Evolutionary conservation across 768 basidiomycete species (phyloP).

Genomic region (Naganishia vaughanmartiniae): DNA sequence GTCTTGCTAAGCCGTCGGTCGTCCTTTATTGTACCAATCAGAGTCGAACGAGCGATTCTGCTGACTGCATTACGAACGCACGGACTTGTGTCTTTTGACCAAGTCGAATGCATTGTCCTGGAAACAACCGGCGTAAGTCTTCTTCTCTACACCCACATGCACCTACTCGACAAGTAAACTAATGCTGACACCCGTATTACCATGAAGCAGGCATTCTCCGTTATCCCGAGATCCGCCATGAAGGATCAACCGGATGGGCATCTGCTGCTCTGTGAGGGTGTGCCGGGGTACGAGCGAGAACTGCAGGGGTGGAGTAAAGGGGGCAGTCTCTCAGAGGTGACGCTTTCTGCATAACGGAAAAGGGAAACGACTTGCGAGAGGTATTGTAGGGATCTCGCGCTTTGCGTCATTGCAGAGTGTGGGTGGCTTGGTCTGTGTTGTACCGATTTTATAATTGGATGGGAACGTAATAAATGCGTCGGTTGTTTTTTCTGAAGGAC

Average conservation of each 20-base stretch:
- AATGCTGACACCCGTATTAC: not conserved
- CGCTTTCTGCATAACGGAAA: not conserved
- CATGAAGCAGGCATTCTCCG: conserved; percentile 3
- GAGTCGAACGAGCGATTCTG: conserved; percentile 10
- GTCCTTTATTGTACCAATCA: not conserved
- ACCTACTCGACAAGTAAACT: too few species aligned
- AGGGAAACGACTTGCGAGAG: not conserved
- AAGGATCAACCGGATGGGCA: not conserved
- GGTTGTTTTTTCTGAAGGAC: too few species aligned
- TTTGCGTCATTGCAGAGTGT: too few species aligned
- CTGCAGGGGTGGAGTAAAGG: not conserved
- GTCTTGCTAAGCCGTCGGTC: not conserved
- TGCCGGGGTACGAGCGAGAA: conserved; percentile 16
- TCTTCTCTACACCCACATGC: not conserved
- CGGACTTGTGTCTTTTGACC: conserved; percentile 2
- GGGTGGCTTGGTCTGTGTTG: too few species aligned
- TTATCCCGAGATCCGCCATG: conserved; percentile 3
- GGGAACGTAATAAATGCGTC: too few species aligned
- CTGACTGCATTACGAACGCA: not conserved
- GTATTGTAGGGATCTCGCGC: not conserved
- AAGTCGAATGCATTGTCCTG: conserved; percentile 18
- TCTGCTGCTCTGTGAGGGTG: not conserved
- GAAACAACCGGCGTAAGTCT: conserved; percentile 13
- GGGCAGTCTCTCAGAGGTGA: not conserved
- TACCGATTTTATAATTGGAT: too few species aligned